Base-by-base conservation (phyloP, 2,329 filamentous ascomycete species). In the Tolypocladium tropicale region DNA sequence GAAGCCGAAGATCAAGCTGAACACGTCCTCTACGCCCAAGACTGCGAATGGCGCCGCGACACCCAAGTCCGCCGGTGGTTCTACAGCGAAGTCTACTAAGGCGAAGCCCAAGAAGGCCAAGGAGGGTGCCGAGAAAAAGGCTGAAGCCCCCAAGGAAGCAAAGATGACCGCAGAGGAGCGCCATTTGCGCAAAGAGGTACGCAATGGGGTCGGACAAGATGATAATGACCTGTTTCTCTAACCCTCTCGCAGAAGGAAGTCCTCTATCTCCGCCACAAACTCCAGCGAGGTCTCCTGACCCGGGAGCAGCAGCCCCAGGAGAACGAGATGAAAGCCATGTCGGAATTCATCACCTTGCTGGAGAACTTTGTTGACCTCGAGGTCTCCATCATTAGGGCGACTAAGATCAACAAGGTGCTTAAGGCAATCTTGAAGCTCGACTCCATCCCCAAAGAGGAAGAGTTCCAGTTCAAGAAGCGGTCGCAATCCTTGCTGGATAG, bases 321-420 rank as follows among this genome's bases (percentile, higher is more conserved):
- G 64, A 85, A 91, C 9, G 89, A 93, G 63, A 92, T 93, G 88
- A 77, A 83, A 59, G 74, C 77, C 52, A 91, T 94, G 86, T 85
- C 85, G 5, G 86, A 89, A 21, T 90, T 85, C 65, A 78, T 95
- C 56, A 81, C 79, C 33, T 90, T 95, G 70, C 82, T 99, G 6
- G 94, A 99, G 74, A 82, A 78, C 9, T 86, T 78, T 70, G 76
- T 83, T 1, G 89, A 95, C 61, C 82, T 97, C 5, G 93, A 97
- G 69, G 90, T 89, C 33, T 84, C 85, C 62, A 94, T 96, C 64
- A 96, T 97, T 65, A 85, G 89, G 60, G 78, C 77, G 16, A 99
- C 94, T 59, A 99, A 97, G 80, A 96, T 99, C 73, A 93, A 97
- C 83, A 99, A 99, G 76, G 93, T 99, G 12, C 80, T 99, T 56